A percentile compares a stretch with the other conserved stretches of the same genome.
These are phyloP conservation scores for Hyaloscypha finlandica DNA, from an alignment of 495 filamentous ascomycete species.

Conservation along the genomic window DNA sequence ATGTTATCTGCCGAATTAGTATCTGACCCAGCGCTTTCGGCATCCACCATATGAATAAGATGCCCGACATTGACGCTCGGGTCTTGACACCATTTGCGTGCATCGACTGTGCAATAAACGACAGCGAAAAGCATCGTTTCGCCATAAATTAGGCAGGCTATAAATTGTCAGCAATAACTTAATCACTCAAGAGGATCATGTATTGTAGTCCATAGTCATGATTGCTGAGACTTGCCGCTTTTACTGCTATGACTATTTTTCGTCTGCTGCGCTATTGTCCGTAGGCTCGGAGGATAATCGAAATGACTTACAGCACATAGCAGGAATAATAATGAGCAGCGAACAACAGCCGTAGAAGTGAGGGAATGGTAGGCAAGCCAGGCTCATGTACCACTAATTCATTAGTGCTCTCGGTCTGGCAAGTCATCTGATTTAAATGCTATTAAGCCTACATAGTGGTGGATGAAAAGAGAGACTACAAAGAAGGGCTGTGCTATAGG, in stretches of 20 bases:
- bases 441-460: too few species aligned
- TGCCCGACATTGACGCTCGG: conserved; percentile 64
- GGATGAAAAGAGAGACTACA: too few species aligned
- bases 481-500: too few species aligned
- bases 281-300: too few species aligned
- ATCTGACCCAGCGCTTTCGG: conserved; percentile 5
- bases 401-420: too few species aligned
- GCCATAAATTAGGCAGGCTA: conserved; percentile 73
- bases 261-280: too few species aligned
- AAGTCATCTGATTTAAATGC: too few species aligned
- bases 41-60: not conserved
- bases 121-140: conserved; percentile 60
- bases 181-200: conserved; percentile 22
- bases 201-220: conserved; percentile 74
- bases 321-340: conserved; percentile 68
- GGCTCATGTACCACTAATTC: too few species aligned
- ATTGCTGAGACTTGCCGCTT: conserved; percentile 54
- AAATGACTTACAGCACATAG: conserved; percentile 50
- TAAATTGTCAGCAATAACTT: conserved; percentile 59
- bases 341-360: conserved; percentile 60
- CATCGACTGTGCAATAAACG: conserved; percentile 68
- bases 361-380: too few species aligned
- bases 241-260: conserved; percentile 53
- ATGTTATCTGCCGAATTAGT: not conserved
- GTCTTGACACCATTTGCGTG: conserved; percentile 70